Conservation (phyloP, 495 filamentous ascomycete species). For the Penicillium coprophilum region DNA sequence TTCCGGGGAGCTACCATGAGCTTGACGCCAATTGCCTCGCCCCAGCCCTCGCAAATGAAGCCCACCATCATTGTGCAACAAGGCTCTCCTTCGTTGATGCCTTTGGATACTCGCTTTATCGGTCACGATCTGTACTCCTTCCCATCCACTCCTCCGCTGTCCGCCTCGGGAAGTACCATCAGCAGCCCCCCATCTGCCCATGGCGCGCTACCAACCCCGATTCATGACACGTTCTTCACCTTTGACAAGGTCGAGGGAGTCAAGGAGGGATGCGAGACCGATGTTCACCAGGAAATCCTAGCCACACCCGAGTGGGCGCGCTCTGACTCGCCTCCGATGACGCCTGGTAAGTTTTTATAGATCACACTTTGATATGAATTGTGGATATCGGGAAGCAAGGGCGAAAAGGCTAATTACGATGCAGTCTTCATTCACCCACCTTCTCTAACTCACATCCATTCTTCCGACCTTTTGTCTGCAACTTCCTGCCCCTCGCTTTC, state of each 20-base stretch:
- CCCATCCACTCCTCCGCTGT: constrained; percentile 86
- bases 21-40: constrained; percentile 76
- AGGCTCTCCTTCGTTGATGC: constrained; percentile 68
- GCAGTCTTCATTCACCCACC: constrained; percentile 80
- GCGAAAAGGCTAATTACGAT: constrained; percentile 25
- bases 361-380: constrained; percentile 14
- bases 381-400: constrained; percentile 22
- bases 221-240: constrained; percentile 74
- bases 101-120: constrained; percentile 74
- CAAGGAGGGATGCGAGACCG: constrained; percentile 78
- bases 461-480: constrained; percentile 71
- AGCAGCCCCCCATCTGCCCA: constrained; percentile 81
- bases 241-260: constrained; percentile 73
- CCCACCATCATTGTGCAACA: constrained; percentile 69
- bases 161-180: constrained; percentile 76
- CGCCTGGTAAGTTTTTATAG: constrained; percentile 74
- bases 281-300: constrained; percentile 72
- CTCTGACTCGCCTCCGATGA: constrained; percentile 80
- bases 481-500: constrained; percentile 77
- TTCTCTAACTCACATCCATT: constrained; percentile 62
- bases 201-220: constrained; percentile 76
- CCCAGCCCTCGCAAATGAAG: constrained; percentile 73
- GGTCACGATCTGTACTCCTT: constrained; percentile 69
- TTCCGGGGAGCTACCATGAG: constrained; percentile 52
- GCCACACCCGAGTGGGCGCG: constrained; percentile 74